Base-by-base conservation (phyloP, 2,329 filamentous ascomycete species). In the Aureobasidium vineae region DNA sequence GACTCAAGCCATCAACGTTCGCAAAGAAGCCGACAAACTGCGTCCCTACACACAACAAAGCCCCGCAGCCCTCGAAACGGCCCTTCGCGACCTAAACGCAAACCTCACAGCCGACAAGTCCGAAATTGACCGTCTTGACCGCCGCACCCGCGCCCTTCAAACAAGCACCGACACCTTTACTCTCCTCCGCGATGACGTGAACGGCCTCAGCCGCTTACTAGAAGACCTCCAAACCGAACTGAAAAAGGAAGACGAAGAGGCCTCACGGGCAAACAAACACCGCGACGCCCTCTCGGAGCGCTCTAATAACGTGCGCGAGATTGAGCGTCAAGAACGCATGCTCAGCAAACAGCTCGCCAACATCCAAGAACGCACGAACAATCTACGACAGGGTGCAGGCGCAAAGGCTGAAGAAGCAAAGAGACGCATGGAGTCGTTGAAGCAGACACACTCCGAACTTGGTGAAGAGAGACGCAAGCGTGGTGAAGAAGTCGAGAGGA, bases 1-100 rank as follows among this genome's bases (percentile, higher is more conserved):
- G 15, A 86, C 88, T 7, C 81, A 86, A 66, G 88, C 88, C 33
- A 80, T 96, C 70, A 85, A 86, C 60, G 83, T 91, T 53, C 87
- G 90, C 74, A 90, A 95, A 75, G 95, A 98, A 77, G 92, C 90
- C 71, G 86, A 89, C 66, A 98, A 97, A 78, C 80, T 99, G 68
- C 86, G 91, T 65, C 95, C 95, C 15, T 99, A 99, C 76, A 92
- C 95, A 49, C 85, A 94, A 66, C 92, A 98, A 75, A 96, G 90
- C 72, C 92, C 94, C 0, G 89, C 88, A 2, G 88, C 88, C 19
- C 83, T 99, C 33, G 93, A 98, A 77, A 85, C 90, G 38, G 89
- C 89, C 52, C 81, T 99, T 66, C 86, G 89, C 2, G 92, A 97
- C 70, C 82, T 99, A 65, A 91, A 88, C 69, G 89, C 91, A 73